Base-by-base conservation (phyloP, 768 basidiomycete species). In the Auriscalpium vulgare region DNA sequence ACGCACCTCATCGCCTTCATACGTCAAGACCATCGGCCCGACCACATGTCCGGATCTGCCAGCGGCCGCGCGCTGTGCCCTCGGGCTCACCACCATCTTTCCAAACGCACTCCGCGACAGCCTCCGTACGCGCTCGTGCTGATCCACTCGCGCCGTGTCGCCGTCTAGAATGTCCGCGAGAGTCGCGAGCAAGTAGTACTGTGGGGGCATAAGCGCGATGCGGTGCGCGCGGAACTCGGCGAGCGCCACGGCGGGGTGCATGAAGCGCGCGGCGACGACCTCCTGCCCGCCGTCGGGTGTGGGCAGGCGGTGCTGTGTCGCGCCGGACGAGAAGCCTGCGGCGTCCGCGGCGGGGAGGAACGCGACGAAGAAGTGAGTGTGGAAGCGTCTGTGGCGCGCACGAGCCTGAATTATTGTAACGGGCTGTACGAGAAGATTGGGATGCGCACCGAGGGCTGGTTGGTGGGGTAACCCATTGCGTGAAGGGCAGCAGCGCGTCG, bases 401-500 rank as follows among this genome's bases (percentile, higher is more conserved):
- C 29, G 29, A 4, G 36, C n/a, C 40, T 17, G 37, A 16, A 55
- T 37, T 61, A 61, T 23, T 3, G 37, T 23, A 40, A 9, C 45
- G 36, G 9, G 53, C 37, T 8, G 45, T 16, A 2, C 40, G 47
- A 19, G 23, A 37, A 10, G 46, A 56, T 38, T 21, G 21, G 17
- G 40, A 17, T 10, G 53, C 73, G 62, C 62, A 83, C 87, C 78
- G 74, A 37, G 81, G 77, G 29, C 69, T 62, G 34, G 71, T 75
- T 9, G 67, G 64, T n/a, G 87, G 87, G 2, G 87, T 88, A 51
- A 87, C 76, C 87, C 87, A 89, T 62, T 82, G 75, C 2, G 85
- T 88, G 66, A 89, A 87, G 1, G 84, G 85, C n/a, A 84, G 64
- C 17, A 89, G 69, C 1, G 76, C 69, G 13, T 71, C 64, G 9